These are phyloP conservation scores for Candida lessepsii DNA, from an alignment of 805 yeast genomes.

Conservation along the genomic window DNA sequence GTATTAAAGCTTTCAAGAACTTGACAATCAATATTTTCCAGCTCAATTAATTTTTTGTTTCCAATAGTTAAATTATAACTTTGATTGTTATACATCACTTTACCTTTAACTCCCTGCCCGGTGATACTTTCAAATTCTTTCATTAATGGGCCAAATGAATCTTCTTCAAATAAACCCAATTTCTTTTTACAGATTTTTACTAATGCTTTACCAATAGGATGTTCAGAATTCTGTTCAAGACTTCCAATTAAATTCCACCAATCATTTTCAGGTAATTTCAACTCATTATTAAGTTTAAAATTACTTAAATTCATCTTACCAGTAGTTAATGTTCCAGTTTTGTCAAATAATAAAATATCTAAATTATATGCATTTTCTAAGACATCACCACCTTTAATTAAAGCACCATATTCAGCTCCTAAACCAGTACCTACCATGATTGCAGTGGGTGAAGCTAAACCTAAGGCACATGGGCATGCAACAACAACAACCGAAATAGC, in stretches of 20 bases:
- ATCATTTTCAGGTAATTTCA: constrained; percentile 17
- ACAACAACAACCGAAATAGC: constrained; percentile 93
- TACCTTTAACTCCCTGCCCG: constrained; percentile 48
- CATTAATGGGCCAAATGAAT: constrained; percentile 29
- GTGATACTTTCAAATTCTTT: constrained; percentile 35
- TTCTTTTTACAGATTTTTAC: constrained; percentile 32
- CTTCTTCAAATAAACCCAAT: constrained; percentile 32
- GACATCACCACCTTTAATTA: constrained; percentile 90
- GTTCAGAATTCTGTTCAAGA: constrained; percentile 74
- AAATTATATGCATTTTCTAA: constrained; percentile 70
- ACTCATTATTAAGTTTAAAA: constrained; percentile 7
- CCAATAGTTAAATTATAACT: constrained; percentile 51
- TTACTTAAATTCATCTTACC: constrained; percentile 63
- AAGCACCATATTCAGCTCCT: constrained; percentile 85
- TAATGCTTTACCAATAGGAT: constrained; percentile 82
- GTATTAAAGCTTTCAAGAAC: constrained; percentile 35
- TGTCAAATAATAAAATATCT: constrained; percentile 77
- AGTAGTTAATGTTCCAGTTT: constrained; percentile 91
- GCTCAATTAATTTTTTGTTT: constrained; percentile 26
- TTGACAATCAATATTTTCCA: constrained; percentile 11
- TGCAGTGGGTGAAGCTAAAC: constrained; percentile 97
- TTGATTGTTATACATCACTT: constrained; percentile 16
- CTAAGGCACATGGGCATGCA: constrained; percentile 98
- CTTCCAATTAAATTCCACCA: constrained; percentile 58
- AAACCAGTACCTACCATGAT: constrained; percentile 99